These are phyloP conservation scores for Arthrocladium fulminans DNA, from an alignment of 2,329 filamentous ascomycete genomes.

Conservation along the genomic window DNA sequence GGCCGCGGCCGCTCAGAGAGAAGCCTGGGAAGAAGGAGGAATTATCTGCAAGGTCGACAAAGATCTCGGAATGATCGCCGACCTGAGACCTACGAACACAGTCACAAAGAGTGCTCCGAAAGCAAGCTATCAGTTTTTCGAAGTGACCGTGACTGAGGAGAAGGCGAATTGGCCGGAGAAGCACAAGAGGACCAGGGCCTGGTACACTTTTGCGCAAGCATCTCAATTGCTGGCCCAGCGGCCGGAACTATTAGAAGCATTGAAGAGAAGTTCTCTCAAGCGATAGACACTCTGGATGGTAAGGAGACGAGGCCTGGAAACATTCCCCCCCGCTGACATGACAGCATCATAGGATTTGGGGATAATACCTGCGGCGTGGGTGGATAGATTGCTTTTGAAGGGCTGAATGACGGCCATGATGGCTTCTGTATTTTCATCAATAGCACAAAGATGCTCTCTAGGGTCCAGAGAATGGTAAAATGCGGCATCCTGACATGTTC, in stretches of 20 bases:
- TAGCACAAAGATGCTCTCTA: neutral
- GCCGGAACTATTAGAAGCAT: conserved; percentile 79
- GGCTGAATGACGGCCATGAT: neutral
- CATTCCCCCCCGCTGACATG: neutral
- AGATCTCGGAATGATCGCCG: conserved; percentile 77
- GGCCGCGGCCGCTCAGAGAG: conserved; percentile 72
- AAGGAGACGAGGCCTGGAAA: neutral
- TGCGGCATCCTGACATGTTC: too few relatives aligned
- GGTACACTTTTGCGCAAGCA: conserved; percentile 83
- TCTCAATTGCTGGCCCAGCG: conserved; percentile 64
- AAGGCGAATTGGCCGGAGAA: conserved; percentile 86
- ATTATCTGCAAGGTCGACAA: conserved; percentile 76
- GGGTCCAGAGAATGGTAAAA: too few relatives aligned
- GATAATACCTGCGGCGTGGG: neutral
- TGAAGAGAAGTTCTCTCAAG: conserved; percentile 69
- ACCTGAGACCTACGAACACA: conserved; percentile 56
- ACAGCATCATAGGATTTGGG: too few relatives aligned
- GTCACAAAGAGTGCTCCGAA: conserved; percentile 58
- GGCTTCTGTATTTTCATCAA: neutral
- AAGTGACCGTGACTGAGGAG: conserved; percentile 79
- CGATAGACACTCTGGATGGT: neutral
- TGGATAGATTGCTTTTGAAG: neutral
- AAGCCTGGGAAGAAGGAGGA: conserved; percentile 97
- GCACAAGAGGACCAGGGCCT: conserved; percentile 80
- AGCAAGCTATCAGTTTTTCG: conserved; percentile 51